Evolutionary conservation across 129 eudicot species (phyloP).

Genomic region (Lactuca sativa): DNA sequence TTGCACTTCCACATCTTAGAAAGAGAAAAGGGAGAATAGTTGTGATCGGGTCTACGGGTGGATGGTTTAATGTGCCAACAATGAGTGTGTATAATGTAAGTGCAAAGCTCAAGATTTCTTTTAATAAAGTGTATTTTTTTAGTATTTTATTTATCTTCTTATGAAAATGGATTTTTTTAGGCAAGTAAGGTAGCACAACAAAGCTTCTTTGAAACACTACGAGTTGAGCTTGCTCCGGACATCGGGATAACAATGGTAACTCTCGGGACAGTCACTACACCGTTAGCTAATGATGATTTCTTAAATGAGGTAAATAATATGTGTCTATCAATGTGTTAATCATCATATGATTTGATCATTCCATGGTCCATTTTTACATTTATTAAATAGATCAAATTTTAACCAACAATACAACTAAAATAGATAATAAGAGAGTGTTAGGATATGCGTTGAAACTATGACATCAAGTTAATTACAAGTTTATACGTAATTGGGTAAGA

Average conservation of each 20-base stretch:
- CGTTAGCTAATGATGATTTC: constrained; percentile 44
- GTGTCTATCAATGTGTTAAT: background rate
- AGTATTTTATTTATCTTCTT: background rate
- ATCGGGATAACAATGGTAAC: constrained; percentile 59
- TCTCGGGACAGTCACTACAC: constrained; percentile 55
- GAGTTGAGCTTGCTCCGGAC: constrained; percentile 54
- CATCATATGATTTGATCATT: background rate
- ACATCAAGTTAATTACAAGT: too few species aligned
- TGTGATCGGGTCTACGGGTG: constrained; percentile 48
- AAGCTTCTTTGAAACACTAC: constrained; percentile 65
- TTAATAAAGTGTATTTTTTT: background rate
- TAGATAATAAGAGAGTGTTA: background rate
- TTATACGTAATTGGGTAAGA: too few species aligned
- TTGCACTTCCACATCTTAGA: constrained; percentile 59
- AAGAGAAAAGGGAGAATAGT: constrained; percentile 56
- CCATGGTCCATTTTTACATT: background rate
- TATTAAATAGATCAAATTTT: background rate
- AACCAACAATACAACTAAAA: background rate
- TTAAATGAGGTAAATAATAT: constrained; percentile 34
- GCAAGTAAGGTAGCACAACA: constrained; percentile 76
- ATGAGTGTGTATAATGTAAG: constrained; percentile 58
- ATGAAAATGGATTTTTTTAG: constrained; percentile 23
- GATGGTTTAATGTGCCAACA: constrained; percentile 58
- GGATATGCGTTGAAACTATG: background rate
- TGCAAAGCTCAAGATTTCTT: background rate